Conservation (phyloP, 2,329 filamentous ascomycete genomes). For the Colletotrichum costaricense region DNA sequence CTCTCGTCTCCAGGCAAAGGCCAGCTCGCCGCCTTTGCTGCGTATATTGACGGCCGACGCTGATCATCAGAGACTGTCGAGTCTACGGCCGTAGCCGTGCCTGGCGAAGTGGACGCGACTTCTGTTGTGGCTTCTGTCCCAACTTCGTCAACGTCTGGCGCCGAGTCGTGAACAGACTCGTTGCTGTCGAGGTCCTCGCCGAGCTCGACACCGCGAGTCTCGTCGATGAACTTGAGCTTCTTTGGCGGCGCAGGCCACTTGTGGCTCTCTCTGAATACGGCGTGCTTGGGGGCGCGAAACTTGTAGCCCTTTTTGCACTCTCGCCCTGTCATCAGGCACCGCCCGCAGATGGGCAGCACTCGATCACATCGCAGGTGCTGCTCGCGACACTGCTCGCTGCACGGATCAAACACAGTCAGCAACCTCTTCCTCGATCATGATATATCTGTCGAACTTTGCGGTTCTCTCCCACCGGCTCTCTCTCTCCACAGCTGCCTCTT, state of each 20-base stretch:
- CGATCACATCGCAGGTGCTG: conserved; percentile 58
- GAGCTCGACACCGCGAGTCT: conserved; percentile 30
- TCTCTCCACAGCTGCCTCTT: background rate
- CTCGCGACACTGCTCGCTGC: conserved; percentile 58
- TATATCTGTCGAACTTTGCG: background rate
- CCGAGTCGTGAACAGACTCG: conserved; percentile 9
- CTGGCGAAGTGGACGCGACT: conserved; percentile 6
- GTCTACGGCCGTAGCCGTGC: conserved; percentile 7
- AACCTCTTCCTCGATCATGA: background rate
- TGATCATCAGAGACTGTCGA: conserved; percentile 1
- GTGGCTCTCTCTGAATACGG: conserved; percentile 34
- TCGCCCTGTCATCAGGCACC: conserved; percentile 33
- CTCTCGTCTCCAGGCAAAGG: conserved; percentile 3
- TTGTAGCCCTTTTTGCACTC: conserved; percentile 38
- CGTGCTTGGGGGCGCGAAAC: conserved; percentile 33
- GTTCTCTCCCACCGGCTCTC: background rate
- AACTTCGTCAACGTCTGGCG: background rate
- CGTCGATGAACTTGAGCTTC: conserved; percentile 34
- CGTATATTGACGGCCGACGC: conserved; percentile 6
- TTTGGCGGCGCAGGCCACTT: conserved; percentile 31
- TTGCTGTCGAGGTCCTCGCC: conserved; percentile 20
- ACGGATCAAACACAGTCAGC: conserved; percentile 5
- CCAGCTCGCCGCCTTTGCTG: conserved; percentile 31
- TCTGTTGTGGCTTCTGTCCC: background rate
- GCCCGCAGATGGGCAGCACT: conserved; percentile 34